Evolutionary conservation across 2,329 filamentous ascomycete species (phyloP), one percentile per base, ranked within the genome.

Genomic region (Penicillium oxalicum): DNA sequence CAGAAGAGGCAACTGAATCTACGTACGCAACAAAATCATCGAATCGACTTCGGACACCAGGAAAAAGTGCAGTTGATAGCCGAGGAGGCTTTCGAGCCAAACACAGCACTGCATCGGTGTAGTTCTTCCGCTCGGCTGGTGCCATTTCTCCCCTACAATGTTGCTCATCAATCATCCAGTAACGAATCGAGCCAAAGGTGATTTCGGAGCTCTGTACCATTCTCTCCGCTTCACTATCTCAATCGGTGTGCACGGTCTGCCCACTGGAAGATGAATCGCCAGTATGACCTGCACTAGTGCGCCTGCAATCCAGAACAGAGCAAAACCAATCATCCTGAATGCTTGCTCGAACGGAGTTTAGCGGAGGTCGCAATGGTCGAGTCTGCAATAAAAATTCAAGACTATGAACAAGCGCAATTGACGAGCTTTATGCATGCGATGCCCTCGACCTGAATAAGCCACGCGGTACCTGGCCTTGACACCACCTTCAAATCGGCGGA

Each of bases 11-110:
- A 7, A 9, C 6, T 41, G 4, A 28, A 25, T 12, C 18, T 24
- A 44, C 58, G 18, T 43, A 63, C 61, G 60, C 61, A 11, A 62
- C 59, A 52, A 64, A 64, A 38, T 64, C 62, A 26, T 64, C 61
- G 6, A 61, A 48, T 9, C 61, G 57, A 36, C 58, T 62, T 9
- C 49, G 53, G 5, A 63, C 61, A 1, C 61, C 61, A 0, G 61
- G 61, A 35, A 52, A 64, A 2, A 58, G 34, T 12, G 50, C 47
- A 5, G 52, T 55, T 0, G 60, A 52, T 8, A 64, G 50, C 7
- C 46, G 41, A 1, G 60, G 46, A 2, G 60, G 57, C 9, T 50
- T 51, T 8, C 49, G 34, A 26, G 59, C 54, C 26, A 64, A 29
- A 49, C 62, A 64, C 36, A 53, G 45, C 3, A 64, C 52, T 0